Evolutionary conservation across 805 yeast species (phyloP).

Genomic region (Starmera amethionina): DNA sequence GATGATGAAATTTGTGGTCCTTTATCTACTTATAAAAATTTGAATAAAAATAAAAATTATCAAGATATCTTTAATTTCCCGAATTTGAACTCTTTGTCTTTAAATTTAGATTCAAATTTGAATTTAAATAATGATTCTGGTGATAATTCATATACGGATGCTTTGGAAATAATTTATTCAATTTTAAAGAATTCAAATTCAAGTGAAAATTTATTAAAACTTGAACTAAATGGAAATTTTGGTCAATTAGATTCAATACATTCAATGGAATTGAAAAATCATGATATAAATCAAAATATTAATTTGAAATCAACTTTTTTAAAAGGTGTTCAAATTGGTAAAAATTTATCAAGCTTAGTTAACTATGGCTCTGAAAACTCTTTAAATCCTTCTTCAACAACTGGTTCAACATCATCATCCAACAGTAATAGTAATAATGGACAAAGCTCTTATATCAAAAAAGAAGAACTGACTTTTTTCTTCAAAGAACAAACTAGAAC

Average conservation of each 20-base stretch:
- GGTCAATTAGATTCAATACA: slow-evolving; percentile 11
- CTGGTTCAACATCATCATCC: no score
- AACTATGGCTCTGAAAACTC: no score
- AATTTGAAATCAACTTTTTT: slow-evolving; percentile 6
- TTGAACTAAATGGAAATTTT: slow-evolving; percentile 14
- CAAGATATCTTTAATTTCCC: slow-evolving; percentile 3
- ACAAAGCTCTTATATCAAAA: no score
- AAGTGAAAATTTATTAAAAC: slow-evolving; percentile 1
- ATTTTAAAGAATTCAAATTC: background rate
- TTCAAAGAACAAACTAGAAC: no score
- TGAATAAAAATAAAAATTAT: background rate
- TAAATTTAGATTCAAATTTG: slow-evolving; percentile 7
- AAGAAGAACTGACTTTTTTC: no score
- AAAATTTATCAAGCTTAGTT: background rate
- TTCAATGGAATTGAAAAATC: slow-evolving; percentile 12
- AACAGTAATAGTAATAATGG: no score
- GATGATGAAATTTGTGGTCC: slow-evolving; percentile 1
- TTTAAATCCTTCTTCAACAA: no score
- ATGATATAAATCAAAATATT: slow-evolving; percentile 3
- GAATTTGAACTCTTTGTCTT: slow-evolving; percentile 3
- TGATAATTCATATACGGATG: background rate
- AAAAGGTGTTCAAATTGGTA: slow-evolving; percentile 3
- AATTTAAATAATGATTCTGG: background rate
- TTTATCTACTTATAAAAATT: background rate
- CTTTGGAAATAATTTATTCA: background rate